Evolutionary conservation across 208 protist genomes (phyloP).

Genomic region (Acanthamoeba divionensis): DNA sequence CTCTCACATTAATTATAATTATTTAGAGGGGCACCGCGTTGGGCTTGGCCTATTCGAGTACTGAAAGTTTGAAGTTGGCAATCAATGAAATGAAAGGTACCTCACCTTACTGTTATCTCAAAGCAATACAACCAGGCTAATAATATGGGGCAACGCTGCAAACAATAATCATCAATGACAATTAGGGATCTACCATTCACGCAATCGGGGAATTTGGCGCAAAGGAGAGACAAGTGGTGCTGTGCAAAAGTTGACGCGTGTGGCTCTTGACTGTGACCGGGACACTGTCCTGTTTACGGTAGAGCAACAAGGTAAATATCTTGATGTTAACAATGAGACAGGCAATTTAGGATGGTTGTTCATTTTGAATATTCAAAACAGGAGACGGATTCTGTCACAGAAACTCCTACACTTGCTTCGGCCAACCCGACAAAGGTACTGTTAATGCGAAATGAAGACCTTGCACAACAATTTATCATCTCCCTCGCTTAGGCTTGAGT

Average conservation of each 20-base stretch:
- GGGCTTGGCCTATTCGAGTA: conserved; percentile 76
- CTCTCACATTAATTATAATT: too few relatives aligned
- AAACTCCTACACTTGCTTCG: conserved; percentile 47
- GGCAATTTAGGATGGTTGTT: too few relatives aligned
- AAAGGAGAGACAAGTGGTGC: conserved; percentile 76
- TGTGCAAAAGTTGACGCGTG: conserved; percentile 24
- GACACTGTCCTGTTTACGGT: conserved; percentile 75
- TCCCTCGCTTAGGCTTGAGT: neutral
- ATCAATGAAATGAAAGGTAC: conserved; percentile 49
- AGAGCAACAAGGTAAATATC: conserved; percentile 58
- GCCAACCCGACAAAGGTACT: neutral
- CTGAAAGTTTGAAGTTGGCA: conserved; percentile 60
- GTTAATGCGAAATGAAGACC: neutral
- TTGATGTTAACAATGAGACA: too few relatives aligned
- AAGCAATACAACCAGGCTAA: too few relatives aligned
- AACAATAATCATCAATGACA: neutral
- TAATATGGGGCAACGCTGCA: too few relatives aligned
- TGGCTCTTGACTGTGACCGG: conserved; percentile 73
- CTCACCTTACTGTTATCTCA: too few relatives aligned
- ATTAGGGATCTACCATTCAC: conserved; percentile 73
- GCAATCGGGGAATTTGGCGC: conserved; percentile 74
- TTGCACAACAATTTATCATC: neutral
- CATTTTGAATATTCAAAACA: neutral
- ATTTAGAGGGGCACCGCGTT: conserved; percentile 57
- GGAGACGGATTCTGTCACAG: conserved; percentile 38